Conservation (phyloP, 2,329 filamentous ascomycete genomes). For the Boeremia lycopersici region DNA sequence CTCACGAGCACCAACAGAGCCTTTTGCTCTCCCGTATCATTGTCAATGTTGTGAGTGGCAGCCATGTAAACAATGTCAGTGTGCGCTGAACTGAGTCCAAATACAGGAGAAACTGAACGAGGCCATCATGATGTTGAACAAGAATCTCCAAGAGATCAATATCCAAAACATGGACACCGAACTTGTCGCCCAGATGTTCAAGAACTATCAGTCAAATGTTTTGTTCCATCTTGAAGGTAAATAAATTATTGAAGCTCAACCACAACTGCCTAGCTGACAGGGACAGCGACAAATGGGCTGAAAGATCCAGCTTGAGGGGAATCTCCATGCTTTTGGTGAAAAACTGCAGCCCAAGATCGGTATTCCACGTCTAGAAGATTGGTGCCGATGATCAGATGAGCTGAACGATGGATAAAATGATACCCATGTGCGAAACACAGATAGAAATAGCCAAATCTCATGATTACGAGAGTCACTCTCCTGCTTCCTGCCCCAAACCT, state of each 20-base stretch:
- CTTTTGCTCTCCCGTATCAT: conserved; percentile 93
- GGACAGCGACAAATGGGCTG: conserved; percentile 77
- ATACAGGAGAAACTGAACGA: conserved; percentile 94
- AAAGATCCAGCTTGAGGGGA: conserved; percentile 69
- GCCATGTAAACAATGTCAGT: not conserved
- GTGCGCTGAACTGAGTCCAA: conserved; percentile 10
- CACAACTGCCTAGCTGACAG: conserved; percentile 3
- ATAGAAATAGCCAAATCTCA: not conserved
- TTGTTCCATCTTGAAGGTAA: conserved; percentile 95
- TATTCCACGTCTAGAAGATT: not conserved
- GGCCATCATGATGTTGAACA: conserved; percentile 90
- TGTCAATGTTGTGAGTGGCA: conserved; percentile 84
- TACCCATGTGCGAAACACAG: conserved; percentile 2
- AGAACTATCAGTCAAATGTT: conserved; percentile 98
- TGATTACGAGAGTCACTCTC: not conserved
- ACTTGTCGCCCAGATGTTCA: conserved; percentile 98
- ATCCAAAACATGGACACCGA: conserved; percentile 99
- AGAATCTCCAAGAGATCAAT: conserved; percentile 93
- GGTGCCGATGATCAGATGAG: not conserved
- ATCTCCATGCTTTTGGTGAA: not conserved
- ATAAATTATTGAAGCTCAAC: conserved; percentile 1
- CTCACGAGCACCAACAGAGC: conserved; percentile 97
- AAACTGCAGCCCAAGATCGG: not conserved
- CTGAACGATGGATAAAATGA: not conserved
- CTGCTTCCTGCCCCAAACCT: not conserved